Conservation (phyloP, 495 filamentous ascomycete genomes). For the Penicillium cinerascens region DNA sequence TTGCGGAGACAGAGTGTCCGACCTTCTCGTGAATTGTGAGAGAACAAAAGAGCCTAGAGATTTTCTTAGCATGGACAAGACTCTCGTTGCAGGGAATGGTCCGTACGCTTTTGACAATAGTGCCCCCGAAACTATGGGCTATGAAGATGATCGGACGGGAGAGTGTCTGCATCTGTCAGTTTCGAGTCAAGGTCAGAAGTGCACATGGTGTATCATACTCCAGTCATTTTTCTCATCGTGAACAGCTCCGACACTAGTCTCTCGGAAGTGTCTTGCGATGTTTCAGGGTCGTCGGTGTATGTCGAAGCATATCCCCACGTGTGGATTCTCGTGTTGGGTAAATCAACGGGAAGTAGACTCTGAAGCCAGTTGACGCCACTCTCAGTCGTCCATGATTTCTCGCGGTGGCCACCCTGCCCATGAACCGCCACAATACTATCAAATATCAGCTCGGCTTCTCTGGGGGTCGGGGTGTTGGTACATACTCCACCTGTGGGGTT, state of each 20-base stretch:
- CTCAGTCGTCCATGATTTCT: slow-evolving; percentile 35
- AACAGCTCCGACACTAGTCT: slow-evolving; percentile 30
- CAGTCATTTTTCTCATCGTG: slow-evolving; percentile 16
- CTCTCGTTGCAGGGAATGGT: background rate
- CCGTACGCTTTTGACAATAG: slow-evolving; percentile 30
- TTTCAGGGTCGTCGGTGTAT: background rate
- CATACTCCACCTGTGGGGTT: slow-evolving; percentile 5
- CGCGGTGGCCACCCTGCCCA: slow-evolving; percentile 26
- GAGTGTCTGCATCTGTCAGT: slow-evolving; percentile 9
- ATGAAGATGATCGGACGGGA: slow-evolving; percentile 33
- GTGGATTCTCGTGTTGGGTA: slow-evolving; percentile 44
- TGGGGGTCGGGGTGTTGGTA: background rate
- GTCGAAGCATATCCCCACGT: slow-evolving; percentile 46
- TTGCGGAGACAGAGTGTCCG: background rate
- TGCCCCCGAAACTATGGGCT: slow-evolving; percentile 33
- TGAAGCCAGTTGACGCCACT: slow-evolving; percentile 45
- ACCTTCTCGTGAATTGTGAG: background rate
- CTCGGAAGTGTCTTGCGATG: slow-evolving; percentile 24
- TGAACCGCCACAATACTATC: slow-evolving; percentile 28
- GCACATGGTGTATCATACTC: slow-evolving; percentile 6
- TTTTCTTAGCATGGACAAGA: background rate
- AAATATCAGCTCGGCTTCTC: background rate
- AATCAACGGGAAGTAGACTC: slow-evolving; percentile 41
- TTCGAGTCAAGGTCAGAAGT: background rate
- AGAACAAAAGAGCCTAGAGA: slow-evolving; percentile 1